A percentile compares a stretch with the other conserved stretches of the same genome.
phyloP scores from a whole-genome alignment of 768 basidiomycete species.

The Coprinopsis cinerea region DNA sequence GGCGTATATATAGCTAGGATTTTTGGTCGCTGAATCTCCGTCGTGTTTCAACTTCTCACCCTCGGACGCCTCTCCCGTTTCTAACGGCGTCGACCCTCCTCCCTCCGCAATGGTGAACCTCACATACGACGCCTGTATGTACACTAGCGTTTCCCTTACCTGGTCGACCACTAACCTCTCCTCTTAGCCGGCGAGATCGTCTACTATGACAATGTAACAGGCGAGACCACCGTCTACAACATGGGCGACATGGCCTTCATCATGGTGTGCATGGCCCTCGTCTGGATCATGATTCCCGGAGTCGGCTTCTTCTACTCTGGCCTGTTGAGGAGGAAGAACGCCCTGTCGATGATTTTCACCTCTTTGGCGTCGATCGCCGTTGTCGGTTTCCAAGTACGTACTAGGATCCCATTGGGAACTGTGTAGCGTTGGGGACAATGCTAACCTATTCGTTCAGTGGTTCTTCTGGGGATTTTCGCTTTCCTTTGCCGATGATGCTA shows the following conservation, averaged over 20 bases:
- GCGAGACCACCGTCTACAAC: conserved; percentile 28
- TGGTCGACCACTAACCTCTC: conserved; percentile 4
- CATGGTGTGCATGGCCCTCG: conserved; percentile 72
- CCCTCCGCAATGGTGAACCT: conserved; percentile 26
- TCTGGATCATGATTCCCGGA: conserved; percentile 82
- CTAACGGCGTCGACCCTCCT: conserved; percentile 6
- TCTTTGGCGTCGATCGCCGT: conserved; percentile 71
- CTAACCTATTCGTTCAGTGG: conserved; percentile 49
- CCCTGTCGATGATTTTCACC: conserved; percentile 80
- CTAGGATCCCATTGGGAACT: conserved; percentile 13
- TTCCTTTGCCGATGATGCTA: conserved; percentile 76
- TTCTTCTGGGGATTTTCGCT: conserved; percentile 98
- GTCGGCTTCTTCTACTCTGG: conserved; percentile 91
- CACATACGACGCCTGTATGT: conserved; percentile 25
- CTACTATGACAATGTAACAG: conserved; percentile 2
- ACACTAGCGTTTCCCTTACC: neutral
- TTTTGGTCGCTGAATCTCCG: neutral
- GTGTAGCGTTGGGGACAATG: neutral
- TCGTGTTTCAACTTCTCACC: conserved; percentile 3
- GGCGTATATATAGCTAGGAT: neutral
- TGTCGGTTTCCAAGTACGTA: conserved; percentile 73
- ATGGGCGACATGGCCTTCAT: conserved; percentile 51
- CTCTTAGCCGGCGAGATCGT: conserved; percentile 3
- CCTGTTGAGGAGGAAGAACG: conserved; percentile 88
- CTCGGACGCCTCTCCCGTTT: neutral